Evolutionary conservation across 2,329 filamentous ascomycete genomes (phyloP), one percentile per base, ranked within the genome.

Genomic region (Emericellopsis cladophorae): DNA sequence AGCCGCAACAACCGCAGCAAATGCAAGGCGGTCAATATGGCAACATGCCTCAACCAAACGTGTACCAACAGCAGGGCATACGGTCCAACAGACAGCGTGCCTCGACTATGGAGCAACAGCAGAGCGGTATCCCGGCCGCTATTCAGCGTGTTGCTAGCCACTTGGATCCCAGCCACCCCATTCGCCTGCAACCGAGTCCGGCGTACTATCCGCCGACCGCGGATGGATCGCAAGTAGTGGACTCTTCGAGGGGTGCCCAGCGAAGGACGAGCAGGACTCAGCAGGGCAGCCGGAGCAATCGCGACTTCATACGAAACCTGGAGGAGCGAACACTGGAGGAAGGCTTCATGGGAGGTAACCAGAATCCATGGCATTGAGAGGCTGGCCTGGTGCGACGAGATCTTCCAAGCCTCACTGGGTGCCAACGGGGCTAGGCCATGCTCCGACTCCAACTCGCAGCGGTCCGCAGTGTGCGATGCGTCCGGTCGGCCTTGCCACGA

Each of bases 111-210:
- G 92, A 96, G 54, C 86, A 92, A 56, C 86, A 93, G 53, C 84
- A 89, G 54, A 89, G 84, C 47, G 90, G 90, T 2, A 95, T 98
- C 44, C 92, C 92, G 5, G 81, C 85, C 12, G 81, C 89, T 4
- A 86, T 98, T 44, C 92, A 98, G 61, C 76, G 92, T 51, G 92
- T 98, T 18, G 92, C 92, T 34, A 95, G 88, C 57, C 90, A 96
- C 60, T 74, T 98, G 36, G 92, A 98, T 55, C 92, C 92, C 2
- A 96, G 79, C 51, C 85, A 89, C 45, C 92, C 92, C 0, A 96
- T 98, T 53, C 78, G 92, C 39, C 64, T 96, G 42, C 92, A 98
- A 57, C 92, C 92, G 3, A 95, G 88, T 51, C 92, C 92, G 5
- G 92, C 92, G 2, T 98, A 98, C 61, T 98, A 96, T 52, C 92